Conservation (phyloP, 177 flowering plant species). For the Vitis hybrid region DNA sequence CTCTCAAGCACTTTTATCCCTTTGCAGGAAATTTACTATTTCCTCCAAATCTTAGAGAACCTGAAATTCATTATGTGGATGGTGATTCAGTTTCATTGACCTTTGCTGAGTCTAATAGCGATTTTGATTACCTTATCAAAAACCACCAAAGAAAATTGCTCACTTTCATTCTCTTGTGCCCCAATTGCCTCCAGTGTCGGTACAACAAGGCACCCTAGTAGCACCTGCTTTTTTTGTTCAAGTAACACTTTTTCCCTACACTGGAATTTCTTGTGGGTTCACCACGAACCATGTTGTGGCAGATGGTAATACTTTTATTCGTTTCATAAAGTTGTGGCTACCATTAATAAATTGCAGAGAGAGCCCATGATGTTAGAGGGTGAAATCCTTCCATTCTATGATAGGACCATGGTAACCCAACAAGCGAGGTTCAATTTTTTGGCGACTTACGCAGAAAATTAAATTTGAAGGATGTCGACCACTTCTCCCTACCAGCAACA, state of each 20-base stretch:
- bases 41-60: not conserved
- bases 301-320: not conserved
- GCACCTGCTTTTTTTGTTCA: not conserved
- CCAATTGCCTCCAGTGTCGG: not conserved
- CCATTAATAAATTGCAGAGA: not conserved
- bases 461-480: not conserved
- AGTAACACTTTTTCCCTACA: not conserved
- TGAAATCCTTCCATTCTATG: no score
- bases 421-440: no score
- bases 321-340: not conserved
- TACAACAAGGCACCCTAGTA: not conserved
- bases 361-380: not conserved
- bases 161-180: not conserved
- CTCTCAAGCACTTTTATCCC: not conserved
- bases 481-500: not conserved
- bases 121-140: not conserved
- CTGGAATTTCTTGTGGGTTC: not conserved
- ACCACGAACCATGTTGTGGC: not conserved
- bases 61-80: not conserved
- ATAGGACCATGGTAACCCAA: no score
- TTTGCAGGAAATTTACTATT: no score
- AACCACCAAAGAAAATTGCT: not conserved
- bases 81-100: not conserved
- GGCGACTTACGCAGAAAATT: not conserved
- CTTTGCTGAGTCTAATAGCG: not conserved